Evolutionary conservation across 352 stramenopile genomes (phyloP).

Genomic region (Globisporangium rhizosaccharum): DNA sequence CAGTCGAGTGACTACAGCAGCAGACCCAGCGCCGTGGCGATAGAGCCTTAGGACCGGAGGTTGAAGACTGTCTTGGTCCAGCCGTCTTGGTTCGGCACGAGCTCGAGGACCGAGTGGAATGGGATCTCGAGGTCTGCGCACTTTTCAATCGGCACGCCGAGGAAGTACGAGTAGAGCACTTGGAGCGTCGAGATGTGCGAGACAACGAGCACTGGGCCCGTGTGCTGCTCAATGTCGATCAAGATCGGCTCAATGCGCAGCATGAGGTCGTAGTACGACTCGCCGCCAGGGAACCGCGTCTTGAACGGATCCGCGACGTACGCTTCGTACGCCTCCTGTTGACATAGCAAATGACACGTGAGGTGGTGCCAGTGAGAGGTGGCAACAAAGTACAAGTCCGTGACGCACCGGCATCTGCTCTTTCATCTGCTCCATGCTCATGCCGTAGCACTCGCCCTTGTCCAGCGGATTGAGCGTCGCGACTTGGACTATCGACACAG

Average conservation of each 20-base stretch:
- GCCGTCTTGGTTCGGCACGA: conserved; percentile 71
- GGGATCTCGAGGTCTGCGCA: conserved; percentile 76
- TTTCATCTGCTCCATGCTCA: conserved; percentile 83
- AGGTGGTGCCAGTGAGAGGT: not conserved
- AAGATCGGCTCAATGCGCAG: conserved; percentile 88
- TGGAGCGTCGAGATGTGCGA: conserved; percentile 84
- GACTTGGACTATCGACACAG: conserved; percentile 50
- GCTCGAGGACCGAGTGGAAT: conserved; percentile 81
- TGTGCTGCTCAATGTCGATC: conserved; percentile 91
- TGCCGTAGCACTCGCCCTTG: conserved; percentile 82
- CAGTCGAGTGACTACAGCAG: not conserved
- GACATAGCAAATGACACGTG: too few relatives aligned
- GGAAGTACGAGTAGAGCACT: conserved; percentile 86
- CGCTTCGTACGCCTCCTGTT: conserved; percentile 57
- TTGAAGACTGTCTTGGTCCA: conserved; percentile 87
- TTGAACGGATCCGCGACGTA: conserved; percentile 73
- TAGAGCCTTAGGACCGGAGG: conserved; percentile 33
- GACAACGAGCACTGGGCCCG: conserved; percentile 78
- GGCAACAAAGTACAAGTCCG: too few relatives aligned
- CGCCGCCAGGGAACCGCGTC: conserved; percentile 83
- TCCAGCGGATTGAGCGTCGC: conserved; percentile 79
- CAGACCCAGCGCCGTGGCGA: conserved; percentile 2
- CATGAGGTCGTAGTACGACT: conserved; percentile 94
- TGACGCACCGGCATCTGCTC: conserved; percentile 49
- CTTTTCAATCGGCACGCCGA: conserved; percentile 72